Base-by-base conservation (phyloP, 306 rosid genomes). In the Benincasa hispida region DNA sequence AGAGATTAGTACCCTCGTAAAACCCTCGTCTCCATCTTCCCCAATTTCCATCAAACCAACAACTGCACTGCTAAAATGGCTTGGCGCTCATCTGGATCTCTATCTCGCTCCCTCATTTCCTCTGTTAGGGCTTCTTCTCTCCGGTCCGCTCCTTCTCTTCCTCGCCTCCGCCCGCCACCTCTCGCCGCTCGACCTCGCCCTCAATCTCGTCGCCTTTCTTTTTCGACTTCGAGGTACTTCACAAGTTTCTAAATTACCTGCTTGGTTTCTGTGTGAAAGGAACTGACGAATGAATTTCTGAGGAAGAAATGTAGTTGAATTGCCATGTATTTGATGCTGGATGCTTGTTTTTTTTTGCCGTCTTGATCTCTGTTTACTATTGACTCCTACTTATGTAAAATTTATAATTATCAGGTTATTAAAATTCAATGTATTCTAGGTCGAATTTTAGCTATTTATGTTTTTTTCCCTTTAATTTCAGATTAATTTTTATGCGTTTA, bases 61-160 rank as follows among this genome's bases (percentile, higher is more conserved):
- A 69, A 8, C 37, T 69, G 13, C 28, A 24, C 5, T 69, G 21
- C 13, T 42, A 11, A 53, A 24, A 87, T 88, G 91, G 89, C 98
- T 78, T 89, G 84, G 89, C 93, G 99, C 55, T 88, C 93, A 11
- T 90, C 93, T 22, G 93, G 90, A 77, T 89, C 96, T 72, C 45
- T 89, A 0, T 88, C 92, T 77, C 96, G 98, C 32, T 88, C 98
- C 11, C 75, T 92, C 35, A 59, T 87, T 28, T 88, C 98, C 41
- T 11, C 93, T 1, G 89, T 91, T 19, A 88, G 97, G 84, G 74
- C 79, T 81, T 89, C 93, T 2, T 76, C 86, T 34, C 84, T 82
- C 72, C 99, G 99, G 24, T 77, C 91, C 0, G 79, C 90, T 3
- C 79, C 95, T 2, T 45, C 91, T 37, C 80, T 90, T 48, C 89